A percentile compares a stretch with the other conserved stretches of the same genome.
Evolutionary conservation across 495 filamentous ascomycete species (phyloP).

Genomic region (Parathielavia hyrcaniae): DNA sequence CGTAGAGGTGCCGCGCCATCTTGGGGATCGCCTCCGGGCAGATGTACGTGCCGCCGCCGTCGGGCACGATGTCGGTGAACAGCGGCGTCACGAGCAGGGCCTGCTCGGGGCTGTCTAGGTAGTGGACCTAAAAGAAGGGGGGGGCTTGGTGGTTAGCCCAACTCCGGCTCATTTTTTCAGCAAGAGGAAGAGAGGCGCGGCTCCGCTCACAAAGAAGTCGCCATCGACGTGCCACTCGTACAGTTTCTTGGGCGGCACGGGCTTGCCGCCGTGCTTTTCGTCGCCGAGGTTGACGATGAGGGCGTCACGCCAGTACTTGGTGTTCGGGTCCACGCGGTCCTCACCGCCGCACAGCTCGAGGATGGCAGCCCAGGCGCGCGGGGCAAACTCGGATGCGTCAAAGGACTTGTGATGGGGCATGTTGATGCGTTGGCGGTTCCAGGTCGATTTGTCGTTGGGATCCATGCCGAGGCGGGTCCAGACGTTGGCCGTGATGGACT

Average conservation of each 20-base stretch:
- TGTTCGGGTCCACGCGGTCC: constrained; percentile 47
- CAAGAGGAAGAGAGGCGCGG: background rate
- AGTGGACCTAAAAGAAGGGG: constrained; percentile 41
- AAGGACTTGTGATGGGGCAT: constrained; percentile 57
- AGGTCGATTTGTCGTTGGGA: constrained; percentile 61
- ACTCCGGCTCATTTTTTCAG: background rate
- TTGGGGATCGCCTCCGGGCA: constrained; percentile 52
- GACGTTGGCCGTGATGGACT: constrained; percentile 49
- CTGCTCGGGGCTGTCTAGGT: constrained; percentile 67
- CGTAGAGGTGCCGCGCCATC: constrained; percentile 55
- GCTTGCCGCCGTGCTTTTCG: constrained; percentile 46
- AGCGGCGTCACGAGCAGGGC: constrained; percentile 63
- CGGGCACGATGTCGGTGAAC: constrained; percentile 57
- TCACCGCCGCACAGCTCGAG: constrained; percentile 65
- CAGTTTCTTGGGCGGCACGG: constrained; percentile 47
- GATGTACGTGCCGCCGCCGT: constrained; percentile 64
- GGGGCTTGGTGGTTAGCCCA: background rate
- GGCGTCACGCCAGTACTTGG: constrained; percentile 57
- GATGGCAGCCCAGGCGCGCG: constrained; percentile 63
- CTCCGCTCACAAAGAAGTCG: constrained; percentile 55
- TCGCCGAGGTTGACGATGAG: constrained; percentile 70
- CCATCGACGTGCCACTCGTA: constrained; percentile 68
- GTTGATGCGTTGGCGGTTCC: constrained; percentile 55
- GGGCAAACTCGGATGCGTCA: constrained; percentile 53
- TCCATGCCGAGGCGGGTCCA: constrained; percentile 67